These are phyloP conservation scores for Pulveroboletus sp. DNA, from an alignment of 768 basidiomycete species.

Conservation along the genomic window DNA sequence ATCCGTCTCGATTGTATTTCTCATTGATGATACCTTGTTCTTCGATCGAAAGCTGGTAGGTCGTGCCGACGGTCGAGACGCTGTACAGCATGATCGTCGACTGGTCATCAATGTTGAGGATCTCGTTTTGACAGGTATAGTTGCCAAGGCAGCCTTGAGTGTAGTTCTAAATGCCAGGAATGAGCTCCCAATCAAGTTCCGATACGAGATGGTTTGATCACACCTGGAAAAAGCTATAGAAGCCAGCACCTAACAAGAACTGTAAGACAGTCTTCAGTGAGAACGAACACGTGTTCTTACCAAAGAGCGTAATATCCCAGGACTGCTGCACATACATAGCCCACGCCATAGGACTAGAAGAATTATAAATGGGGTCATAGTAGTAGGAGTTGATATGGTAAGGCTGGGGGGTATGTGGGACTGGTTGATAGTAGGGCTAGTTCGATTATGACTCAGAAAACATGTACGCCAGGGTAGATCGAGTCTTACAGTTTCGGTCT, in stretches of 20 bases:
- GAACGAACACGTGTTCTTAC: constrained; percentile 15
- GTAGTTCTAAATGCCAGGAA: constrained; percentile 33
- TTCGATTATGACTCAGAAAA: constrained; percentile 1
- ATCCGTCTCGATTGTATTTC: constrained; percentile 39
- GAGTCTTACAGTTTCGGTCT: constrained; percentile 44
- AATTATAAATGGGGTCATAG: constrained; percentile 37
- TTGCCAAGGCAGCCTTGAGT: constrained; percentile 34
- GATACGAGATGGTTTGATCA: not conserved
- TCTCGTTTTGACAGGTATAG: constrained; percentile 39
- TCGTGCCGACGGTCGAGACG: constrained; percentile 45
- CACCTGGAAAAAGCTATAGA: constrained; percentile 52
- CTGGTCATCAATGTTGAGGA: constrained; percentile 37
- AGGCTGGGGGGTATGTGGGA: constrained; percentile 40
- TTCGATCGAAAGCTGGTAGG: constrained; percentile 38
- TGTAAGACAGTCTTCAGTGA: not conserved
- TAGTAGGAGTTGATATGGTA: constrained; percentile 33
- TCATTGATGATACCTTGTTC: constrained; percentile 33
- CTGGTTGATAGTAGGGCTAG: constrained; percentile 49
- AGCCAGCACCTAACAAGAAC: constrained; percentile 36
- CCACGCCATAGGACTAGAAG: constrained; percentile 37
- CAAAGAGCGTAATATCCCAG: constrained; percentile 41
- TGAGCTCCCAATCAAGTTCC: not conserved
- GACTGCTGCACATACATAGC: constrained; percentile 40
- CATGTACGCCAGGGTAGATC: not conserved
- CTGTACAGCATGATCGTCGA: constrained; percentile 43